Evolutionary conservation across 257 asterid species (phyloP), one percentile per base, ranked within the genome.

Genomic region (Nicotiana knightiana): DNA sequence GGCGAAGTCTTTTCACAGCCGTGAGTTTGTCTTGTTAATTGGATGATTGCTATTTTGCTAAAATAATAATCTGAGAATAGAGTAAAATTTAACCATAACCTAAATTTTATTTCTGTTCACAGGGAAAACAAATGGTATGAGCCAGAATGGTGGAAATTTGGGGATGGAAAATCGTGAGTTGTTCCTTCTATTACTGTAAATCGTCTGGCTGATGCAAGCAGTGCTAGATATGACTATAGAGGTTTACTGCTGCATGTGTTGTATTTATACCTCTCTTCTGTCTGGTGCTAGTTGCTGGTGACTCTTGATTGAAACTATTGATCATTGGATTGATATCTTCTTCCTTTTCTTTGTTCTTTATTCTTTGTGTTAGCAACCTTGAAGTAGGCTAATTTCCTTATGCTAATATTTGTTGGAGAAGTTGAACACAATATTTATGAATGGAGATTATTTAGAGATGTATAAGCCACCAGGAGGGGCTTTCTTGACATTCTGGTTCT

Each of bases 61-160:
- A 79, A 79, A 33, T 53, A 58, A 4, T 54, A 16, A 51, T 15
- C 28, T 76, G 65, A 76, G 61, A 61, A 5, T 58, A 54, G 61
- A 61, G 11, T 58, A 26, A 35, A 61, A 58, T 32, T 61, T 78
- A 37, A 39, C 32, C 28, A 21, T 61, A 79, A 26, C 70, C 55
- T 32, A 3, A 68, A 46, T 57, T 76, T 53, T 81, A 39, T 80
- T 83, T 37, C 51, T 75, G 77, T 86, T 48, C 81, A 70, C 91
- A 95, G 99, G 92, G 86, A 84, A 81, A 87, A 90, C 59, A 95
- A 89, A 90, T 95, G 99, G 99, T 92, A 92, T 75, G 99, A 95
- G 85, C 97, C 97, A 9, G 99, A 95, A 77, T 95, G 97, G 97
- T 95, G 99, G 99, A 95, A 95, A 87, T 95, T 95, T 81, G 97